Percentiles rank a stretch among this genome's conserved stretches.
These are phyloP conservation scores for Blumeriella jaapii DNA, from an alignment of 2,329 filamentous ascomycete genomes.

Conservation along the genomic window DNA sequence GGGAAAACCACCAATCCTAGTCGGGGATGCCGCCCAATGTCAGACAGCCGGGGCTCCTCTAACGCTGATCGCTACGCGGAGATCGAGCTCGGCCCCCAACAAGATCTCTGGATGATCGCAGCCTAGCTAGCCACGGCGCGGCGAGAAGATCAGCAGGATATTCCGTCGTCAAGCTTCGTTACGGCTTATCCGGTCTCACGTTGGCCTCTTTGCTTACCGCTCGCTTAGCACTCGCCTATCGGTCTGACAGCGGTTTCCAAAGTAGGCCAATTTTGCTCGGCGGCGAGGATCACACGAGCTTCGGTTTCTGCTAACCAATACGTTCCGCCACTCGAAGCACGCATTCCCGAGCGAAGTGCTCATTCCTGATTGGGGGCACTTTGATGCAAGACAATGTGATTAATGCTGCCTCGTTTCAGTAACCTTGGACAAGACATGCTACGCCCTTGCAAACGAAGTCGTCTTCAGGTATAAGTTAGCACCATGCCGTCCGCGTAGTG, in stretches of 20 bases:
- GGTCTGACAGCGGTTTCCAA: constrained; percentile 11
- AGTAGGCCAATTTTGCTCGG: constrained; percentile 11
- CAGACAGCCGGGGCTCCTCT: no score
- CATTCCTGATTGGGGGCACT: constrained; percentile 5
- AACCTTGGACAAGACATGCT: no score
- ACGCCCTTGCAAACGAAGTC: no score
- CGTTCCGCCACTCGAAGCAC: constrained; percentile 13
- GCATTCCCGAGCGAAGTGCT: constrained; percentile 10
- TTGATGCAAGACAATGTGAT: constrained; percentile 14
- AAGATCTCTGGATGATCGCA: no score
- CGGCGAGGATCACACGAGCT: constrained; percentile 23
- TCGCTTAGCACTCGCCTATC: constrained; percentile 7
- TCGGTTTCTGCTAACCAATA: constrained; percentile 12
- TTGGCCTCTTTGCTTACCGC: constrained; percentile 8
- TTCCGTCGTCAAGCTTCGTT: constrained; percentile 5
- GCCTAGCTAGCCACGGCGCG: no score
- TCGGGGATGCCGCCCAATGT: no score
- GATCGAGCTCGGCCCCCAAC: no score
- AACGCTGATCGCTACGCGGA: no score
- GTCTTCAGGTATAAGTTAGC: no score
- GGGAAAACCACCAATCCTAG: no score
- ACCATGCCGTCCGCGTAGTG: constrained; percentile 2
- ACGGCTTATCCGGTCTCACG: constrained; percentile 7
- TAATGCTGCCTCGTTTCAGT: no score
- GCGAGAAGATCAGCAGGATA: no score